phyloP scores from a whole-genome alignment of 305 asterid species.

The Euphrasia arctica region DNA sequence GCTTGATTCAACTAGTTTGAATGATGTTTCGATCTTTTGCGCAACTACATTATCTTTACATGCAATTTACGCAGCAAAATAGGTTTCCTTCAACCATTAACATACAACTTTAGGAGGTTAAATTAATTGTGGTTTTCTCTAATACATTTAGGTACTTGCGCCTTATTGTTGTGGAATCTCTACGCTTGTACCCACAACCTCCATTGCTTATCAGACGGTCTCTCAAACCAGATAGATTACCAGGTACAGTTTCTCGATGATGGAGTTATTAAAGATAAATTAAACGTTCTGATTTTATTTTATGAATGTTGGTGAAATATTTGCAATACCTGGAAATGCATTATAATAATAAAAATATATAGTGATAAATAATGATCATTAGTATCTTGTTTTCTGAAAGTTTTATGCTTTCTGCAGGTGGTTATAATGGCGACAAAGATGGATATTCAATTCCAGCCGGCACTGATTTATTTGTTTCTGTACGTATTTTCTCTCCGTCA shows the following conservation, averaged over 20 bases:
- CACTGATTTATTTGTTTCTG: conserved; percentile 83
- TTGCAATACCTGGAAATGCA: background rate
- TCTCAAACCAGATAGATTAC: conserved; percentile 67
- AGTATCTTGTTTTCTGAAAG: conserved; percentile 17
- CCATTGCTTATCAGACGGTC: conserved; percentile 96
- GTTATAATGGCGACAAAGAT: conserved; percentile 63
- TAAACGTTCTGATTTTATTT: conserved; percentile 3
- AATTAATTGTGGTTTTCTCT: background rate
- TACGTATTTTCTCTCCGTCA: conserved; percentile 30
- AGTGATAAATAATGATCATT: background rate
- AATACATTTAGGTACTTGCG: conserved; percentile 65
- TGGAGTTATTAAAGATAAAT: conserved; percentile 6
- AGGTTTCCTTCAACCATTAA: background rate
- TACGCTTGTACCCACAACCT: conserved; percentile 95
- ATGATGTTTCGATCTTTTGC: background rate
- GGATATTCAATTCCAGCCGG: conserved; percentile 82
- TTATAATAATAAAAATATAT: background rate
- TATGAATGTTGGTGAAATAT: background rate
- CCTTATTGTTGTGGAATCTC: conserved; percentile 79
- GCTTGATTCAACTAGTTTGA: background rate
- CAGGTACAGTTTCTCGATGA: conserved; percentile 45
- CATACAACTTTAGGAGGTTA: background rate
- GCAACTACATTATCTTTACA: background rate
- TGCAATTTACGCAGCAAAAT: background rate
- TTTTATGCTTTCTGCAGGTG: conserved; percentile 50